Evolutionary conservation across 2,329 filamentous ascomycete species (phyloP).

Genomic region (Pestalotiopsis sp.): DNA sequence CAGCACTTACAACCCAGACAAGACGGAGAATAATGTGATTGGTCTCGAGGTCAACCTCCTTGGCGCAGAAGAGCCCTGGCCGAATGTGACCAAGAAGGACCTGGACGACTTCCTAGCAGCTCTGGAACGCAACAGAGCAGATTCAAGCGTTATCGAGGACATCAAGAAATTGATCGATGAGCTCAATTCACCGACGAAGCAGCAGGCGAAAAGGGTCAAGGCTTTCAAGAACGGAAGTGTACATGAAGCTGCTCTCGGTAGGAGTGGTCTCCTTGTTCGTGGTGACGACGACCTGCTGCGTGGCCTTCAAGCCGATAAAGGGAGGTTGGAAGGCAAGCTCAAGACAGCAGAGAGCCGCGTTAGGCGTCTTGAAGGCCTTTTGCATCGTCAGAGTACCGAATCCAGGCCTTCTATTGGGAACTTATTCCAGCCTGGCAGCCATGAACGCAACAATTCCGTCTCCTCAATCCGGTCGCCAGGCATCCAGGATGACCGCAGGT

Average conservation of each 20-base stretch:
- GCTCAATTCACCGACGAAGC: constrained; percentile 79
- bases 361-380: constrained; percentile 85
- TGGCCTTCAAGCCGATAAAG: constrained; percentile 82
- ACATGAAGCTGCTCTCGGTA: constrained; percentile 86
- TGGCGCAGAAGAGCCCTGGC: constrained; percentile 81
- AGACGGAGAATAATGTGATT: constrained; percentile 69
- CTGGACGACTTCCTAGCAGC: constrained; percentile 73
- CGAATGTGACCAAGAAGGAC: constrained; percentile 73
- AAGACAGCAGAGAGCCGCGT: constrained; percentile 89
- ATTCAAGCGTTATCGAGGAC: constrained; percentile 70
- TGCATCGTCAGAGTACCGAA: constrained; percentile 78
- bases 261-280: constrained; percentile 80
- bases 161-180: constrained; percentile 78
- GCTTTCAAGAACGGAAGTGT: constrained; percentile 97
- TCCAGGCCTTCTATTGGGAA: constrained; percentile 56
- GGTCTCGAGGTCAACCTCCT: constrained; percentile 85
- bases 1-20: constrained; percentile 69
- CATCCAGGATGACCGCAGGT: constrained; percentile 45
- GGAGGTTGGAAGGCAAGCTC: constrained; percentile 71
- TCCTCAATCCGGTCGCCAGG: constrained; percentile 50
- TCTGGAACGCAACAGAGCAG: constrained; percentile 66
- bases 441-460: constrained; percentile 52
- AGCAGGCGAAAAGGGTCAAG: constrained; percentile 84
- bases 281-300: constrained; percentile 84
- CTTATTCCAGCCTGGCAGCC: constrained; percentile 55